Evolutionary conservation across 495 filamentous ascomycete genomes (phyloP), one percentile per base, ranked within the genome.

Genomic region (Glutinoglossum americanum): DNA sequence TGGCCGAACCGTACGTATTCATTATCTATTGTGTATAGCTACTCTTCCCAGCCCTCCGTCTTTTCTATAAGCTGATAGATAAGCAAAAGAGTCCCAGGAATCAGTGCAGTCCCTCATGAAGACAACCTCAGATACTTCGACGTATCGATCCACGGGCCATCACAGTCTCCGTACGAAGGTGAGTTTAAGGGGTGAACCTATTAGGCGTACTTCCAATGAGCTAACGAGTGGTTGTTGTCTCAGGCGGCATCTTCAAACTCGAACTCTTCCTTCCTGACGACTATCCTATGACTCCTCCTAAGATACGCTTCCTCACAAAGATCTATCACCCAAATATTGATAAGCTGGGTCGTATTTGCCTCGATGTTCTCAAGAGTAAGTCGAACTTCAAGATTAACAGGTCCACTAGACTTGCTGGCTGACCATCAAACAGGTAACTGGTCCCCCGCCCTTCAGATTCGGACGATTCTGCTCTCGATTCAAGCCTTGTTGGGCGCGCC

Each of bases 251-350:
- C 62, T 99, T 99, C 76, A 88, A 89, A 67, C 87, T 96, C 58
- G 92, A 99, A 70, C 78, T 99, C 8, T 99, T 99, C 72, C 76
- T 99, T n/a, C 93, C 92, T 35, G 92, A 99, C 65, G 92, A 99
- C 71, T 99, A 99, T 66, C 92, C 92, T 10, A 99, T 99, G 92
- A 93, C 87, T 35, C 92, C 92, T 28, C 92, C 92, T 13, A 95
- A 96, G 73, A 95, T 99, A 62, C 84, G 92, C 41, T 99, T 99
- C 71, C 72, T 99, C 21, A 99, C 92, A 62, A 95, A 94, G 71
- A 99, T 99, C 68, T 99, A 95, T 68, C 92, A 99, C 66, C 92
- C 92, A 33, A 99, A 99, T 68, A 96, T 99, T 60, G 92, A 99
- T 67, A 90, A 92, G 70, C 79, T 97, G 0, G 92, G 92, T 51